Evolutionary conservation across 139 green algal species (phyloP).

Genomic region (Picochlorum sp.): DNA sequence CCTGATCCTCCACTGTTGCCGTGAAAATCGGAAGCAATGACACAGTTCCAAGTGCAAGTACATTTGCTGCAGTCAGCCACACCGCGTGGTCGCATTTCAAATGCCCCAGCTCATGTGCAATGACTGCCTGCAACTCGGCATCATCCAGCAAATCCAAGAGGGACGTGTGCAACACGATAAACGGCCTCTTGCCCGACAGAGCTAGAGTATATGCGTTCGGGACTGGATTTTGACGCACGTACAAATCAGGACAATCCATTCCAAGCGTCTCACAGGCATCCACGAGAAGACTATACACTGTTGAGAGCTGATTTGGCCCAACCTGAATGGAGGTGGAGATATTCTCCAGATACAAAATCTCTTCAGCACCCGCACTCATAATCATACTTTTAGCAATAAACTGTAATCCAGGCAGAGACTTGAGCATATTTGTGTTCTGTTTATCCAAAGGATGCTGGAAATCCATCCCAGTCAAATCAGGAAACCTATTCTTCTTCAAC

Average conservation of each 20-base stretch:
- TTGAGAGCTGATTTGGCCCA: conserved; percentile 74
- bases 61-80: conserved; percentile 88
- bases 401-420: conserved; percentile 74
- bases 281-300: conserved; percentile 59
- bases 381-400: conserved; percentile 66
- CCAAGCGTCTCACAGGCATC: conserved; percentile 64
- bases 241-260: conserved; percentile 82
- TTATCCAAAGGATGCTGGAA: conserved; percentile 86
- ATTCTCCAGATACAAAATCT: conserved; percentile 88
- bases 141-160: conserved; percentile 86
- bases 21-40: conserved; percentile 54
- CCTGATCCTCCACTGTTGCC: conserved; percentile 49
- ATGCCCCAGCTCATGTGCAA: conserved; percentile 66
- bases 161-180: conserved; percentile 91
- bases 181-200: conserved; percentile 78
- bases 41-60: conserved; percentile 74
- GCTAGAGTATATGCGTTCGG: conserved; percentile 96
- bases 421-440: conserved; percentile 85
- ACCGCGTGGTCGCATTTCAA: conserved; percentile 91
- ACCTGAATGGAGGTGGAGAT: conserved; percentile 72
- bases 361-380: conserved; percentile 22
- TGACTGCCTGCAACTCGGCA: conserved; percentile 76
- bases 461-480: conserved; percentile 28
- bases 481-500: conserved; percentile 1
- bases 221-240: conserved; percentile 72